Percentiles rank a stretch among this genome's conserved stretches.
phyloP scores from a whole-genome alignment of 2,329 filamentous ascomycete genomes.

The Fusarium sp. region DNA sequence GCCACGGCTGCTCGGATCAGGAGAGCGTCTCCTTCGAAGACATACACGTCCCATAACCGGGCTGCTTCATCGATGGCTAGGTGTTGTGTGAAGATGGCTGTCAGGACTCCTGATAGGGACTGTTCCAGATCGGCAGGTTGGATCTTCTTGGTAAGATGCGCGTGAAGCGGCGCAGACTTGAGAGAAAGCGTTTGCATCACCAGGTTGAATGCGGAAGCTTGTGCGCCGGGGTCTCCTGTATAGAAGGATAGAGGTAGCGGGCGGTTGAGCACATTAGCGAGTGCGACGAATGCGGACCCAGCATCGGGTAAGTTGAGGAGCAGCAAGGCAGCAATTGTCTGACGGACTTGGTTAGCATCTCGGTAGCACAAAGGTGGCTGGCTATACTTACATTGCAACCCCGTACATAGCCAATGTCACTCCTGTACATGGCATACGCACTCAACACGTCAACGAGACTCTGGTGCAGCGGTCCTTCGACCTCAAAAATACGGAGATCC shows the following conservation, averaged over 20 bases:
- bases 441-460: constrained; percentile 78
- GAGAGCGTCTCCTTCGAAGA: constrained; percentile 83
- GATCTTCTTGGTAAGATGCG: constrained; percentile 70
- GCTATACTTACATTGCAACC: constrained; percentile 76
- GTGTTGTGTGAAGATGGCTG: constrained; percentile 72
- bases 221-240: constrained; percentile 76
- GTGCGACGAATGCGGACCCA: constrained; percentile 74
- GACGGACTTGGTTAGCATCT: constrained; percentile 37
- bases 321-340: constrained; percentile 80
- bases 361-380: constrained; percentile 12
- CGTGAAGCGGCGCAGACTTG: constrained; percentile 74
- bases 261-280: constrained; percentile 84
- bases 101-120: constrained; percentile 73
- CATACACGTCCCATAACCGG: constrained; percentile 84
- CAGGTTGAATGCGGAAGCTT: constrained; percentile 76
- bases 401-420: constrained; percentile 82
- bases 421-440: constrained; percentile 85
- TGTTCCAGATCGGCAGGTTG: constrained; percentile 61
- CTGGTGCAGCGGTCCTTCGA: constrained; percentile 74
- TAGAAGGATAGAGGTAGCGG: constrained; percentile 82
- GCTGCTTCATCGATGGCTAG: constrained; percentile 78
- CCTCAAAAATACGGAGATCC: constrained; percentile 79
- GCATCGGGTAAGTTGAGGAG: constrained; percentile 77
- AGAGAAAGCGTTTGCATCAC: constrained; percentile 75
- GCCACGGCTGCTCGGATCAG: constrained; percentile 80